Percentiles rank a stretch among this genome's conserved stretches.
Evolutionary conservation across 2,329 filamentous ascomycete genomes (phyloP).

Genomic region (Coleophoma eucalyptorum): DNA sequence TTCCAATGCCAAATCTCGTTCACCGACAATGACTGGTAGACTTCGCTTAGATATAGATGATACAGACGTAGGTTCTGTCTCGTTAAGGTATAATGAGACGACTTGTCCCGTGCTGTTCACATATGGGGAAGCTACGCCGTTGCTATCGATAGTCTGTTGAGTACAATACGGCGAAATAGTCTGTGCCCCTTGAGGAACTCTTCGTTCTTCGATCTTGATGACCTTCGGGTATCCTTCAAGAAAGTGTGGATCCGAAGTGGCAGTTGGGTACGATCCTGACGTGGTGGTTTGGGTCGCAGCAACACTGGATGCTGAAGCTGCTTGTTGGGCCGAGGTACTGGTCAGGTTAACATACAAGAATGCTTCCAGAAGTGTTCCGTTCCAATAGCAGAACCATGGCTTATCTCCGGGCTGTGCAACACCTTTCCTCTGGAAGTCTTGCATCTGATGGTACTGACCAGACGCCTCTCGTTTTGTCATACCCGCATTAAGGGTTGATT

Average conservation of each 20-base stretch:
- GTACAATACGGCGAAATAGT: conserved; percentile 55
- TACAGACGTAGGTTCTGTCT: conserved; percentile 17
- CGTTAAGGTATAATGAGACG: conserved; percentile 21
- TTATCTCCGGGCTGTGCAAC: conserved; percentile 49
- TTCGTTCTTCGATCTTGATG: conserved; percentile 64
- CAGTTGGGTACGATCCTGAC: background rate
- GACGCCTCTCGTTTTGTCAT: conserved; percentile 9
- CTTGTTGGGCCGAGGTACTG: conserved; percentile 24
- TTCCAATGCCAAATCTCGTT: background rate
- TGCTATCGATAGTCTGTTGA: conserved; percentile 55
- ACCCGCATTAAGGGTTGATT: conserved; percentile 12
- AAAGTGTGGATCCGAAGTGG: conserved; percentile 16
- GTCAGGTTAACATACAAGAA: conserved; percentile 57
- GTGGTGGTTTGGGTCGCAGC: conserved; percentile 12
- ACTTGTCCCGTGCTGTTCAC: conserved; percentile 20
- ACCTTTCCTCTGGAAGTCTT: conserved; percentile 21
- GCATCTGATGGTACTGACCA: background rate
- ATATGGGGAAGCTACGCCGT: conserved; percentile 31
- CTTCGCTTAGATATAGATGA: background rate
- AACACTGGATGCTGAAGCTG: conserved; percentile 11
- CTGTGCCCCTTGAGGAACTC: conserved; percentile 26
- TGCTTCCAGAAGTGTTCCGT: conserved; percentile 60
- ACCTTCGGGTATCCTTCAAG: conserved; percentile 47
- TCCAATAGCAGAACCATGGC: conserved; percentile 71
- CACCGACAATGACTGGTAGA: too few species aligned